Percentiles rank a stretch among this genome's conserved stretches.
Evolutionary conservation across 306 rosid genomes (phyloP).

Genomic region (Macrotyloma uniflorum): DNA sequence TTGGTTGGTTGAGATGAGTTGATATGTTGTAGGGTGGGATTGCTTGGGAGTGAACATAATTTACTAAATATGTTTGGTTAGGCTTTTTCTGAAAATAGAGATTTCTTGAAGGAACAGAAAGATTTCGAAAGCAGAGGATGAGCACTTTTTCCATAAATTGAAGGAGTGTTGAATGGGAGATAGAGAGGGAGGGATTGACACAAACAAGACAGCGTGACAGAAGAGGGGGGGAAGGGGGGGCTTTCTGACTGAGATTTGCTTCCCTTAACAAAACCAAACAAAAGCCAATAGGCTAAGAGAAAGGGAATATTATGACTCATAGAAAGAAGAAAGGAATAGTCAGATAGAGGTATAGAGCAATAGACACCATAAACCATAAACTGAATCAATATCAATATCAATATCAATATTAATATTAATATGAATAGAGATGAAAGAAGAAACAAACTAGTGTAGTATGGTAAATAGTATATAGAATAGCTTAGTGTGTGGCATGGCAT

Average conservation of each 20-base stretch:
- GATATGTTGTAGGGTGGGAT: conserved; percentile 33
- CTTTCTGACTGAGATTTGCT: conserved; percentile 74
- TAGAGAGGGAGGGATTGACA: conserved; percentile 63
- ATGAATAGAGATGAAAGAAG: background rate
- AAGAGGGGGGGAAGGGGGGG: conserved; percentile 37
- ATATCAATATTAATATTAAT: background rate
- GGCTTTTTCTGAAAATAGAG: conserved; percentile 60
- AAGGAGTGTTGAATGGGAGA: conserved; percentile 46
- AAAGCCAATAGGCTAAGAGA: conserved; percentile 47
- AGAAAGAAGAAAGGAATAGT: conserved; percentile 53
- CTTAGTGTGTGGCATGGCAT: background rate
- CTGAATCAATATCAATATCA: background rate
- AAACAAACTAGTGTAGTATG: background rate
- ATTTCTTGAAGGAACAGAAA: conserved; percentile 62
- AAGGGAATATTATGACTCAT: conserved; percentile 59
- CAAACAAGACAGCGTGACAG: conserved; percentile 67
- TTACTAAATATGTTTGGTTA: conserved; percentile 48
- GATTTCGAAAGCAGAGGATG: conserved; percentile 54
- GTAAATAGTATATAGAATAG: background rate
- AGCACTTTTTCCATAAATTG: conserved; percentile 53
- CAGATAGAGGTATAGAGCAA: conserved; percentile 38
- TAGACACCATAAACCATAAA: conserved; percentile 26
- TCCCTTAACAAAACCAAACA: conserved; percentile 67
- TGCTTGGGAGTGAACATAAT: conserved; percentile 64
- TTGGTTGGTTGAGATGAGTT: background rate